Evolutionary conservation across 768 basidiomycete species (phyloP).

Genomic region (Stropharia rugosoannulata): DNA sequence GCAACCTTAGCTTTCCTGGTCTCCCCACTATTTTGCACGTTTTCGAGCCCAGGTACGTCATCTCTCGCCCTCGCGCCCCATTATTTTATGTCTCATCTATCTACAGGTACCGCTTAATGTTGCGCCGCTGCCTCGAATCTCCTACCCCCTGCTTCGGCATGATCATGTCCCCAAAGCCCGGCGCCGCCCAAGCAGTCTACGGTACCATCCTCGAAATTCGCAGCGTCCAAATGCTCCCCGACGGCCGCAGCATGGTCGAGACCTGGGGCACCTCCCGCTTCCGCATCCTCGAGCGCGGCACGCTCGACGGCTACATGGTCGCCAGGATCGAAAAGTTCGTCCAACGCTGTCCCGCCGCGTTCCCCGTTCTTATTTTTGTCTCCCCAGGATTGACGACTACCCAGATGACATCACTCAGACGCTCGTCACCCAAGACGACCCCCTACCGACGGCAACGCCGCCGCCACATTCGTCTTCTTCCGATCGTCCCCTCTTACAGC

Average conservation of each 20-base stretch:
- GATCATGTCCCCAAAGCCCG: slow-evolving; percentile 67
- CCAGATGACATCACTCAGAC: slow-evolving; percentile 36
- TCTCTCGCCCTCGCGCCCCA: not conserved
- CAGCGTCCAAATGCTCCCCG: slow-evolving; percentile 81
- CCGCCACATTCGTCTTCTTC: not conserved
- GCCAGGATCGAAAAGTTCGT: slow-evolving; percentile 67
- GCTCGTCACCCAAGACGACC: slow-evolving; percentile 9
- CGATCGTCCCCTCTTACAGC: slow-evolving; percentile 2
- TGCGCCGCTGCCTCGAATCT: slow-evolving; percentile 88
- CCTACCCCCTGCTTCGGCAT: slow-evolving; percentile 86
- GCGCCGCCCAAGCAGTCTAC: slow-evolving; percentile 53
- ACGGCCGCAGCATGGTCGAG: slow-evolving; percentile 87
- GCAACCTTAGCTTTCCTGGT: slow-evolving; percentile 87
- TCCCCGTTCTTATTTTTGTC: slow-evolving; percentile 4
- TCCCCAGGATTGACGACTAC: slow-evolving; percentile 33
- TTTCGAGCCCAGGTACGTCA: slow-evolving; percentile 76
- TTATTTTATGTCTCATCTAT: slow-evolving; percentile 1
- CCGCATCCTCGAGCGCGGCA: slow-evolving; percentile 80
- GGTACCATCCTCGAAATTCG: slow-evolving; percentile 94
- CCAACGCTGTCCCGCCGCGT: slow-evolving; percentile 3
- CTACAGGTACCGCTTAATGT: slow-evolving; percentile 86
- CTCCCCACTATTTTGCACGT: slow-evolving; percentile 90
- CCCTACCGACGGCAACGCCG: slow-evolving; percentile 11
- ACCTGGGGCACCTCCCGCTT: slow-evolving; percentile 70
- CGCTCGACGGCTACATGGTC: slow-evolving; percentile 88